phyloP scores from a whole-genome alignment of 2,329 filamentous ascomycete genomes.

The Lasiodiplodia theobromae region DNA sequence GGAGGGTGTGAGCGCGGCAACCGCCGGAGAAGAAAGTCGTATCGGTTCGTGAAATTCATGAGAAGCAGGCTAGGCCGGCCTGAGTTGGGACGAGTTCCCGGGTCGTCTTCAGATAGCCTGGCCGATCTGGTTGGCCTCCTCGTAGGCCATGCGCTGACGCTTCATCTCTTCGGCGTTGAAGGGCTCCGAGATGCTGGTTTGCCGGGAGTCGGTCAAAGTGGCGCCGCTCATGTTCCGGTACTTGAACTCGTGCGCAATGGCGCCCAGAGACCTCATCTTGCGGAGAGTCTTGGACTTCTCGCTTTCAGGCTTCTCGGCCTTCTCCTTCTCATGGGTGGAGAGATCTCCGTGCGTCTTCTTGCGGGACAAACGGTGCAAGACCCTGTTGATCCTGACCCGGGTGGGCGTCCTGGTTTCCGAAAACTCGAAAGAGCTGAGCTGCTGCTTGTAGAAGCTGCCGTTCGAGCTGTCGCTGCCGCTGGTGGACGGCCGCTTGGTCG shows the following conservation, averaged over 20 bases:
- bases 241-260: conserved; percentile 36
- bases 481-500: conserved; percentile 40
- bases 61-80: conserved; percentile 13
- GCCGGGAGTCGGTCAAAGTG: conserved; percentile 20
- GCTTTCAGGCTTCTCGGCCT: conserved; percentile 32
- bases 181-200: conserved; percentile 40
- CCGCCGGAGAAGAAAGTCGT: conserved; percentile 22
- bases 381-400: conserved; percentile 49
- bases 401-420: conserved; percentile 51
- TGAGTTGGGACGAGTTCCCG: neutral
- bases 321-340: conserved; percentile 10
- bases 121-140: conserved; percentile 35
- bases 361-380: conserved; percentile 13
- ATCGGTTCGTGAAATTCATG: conserved; percentile 28
- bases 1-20: conserved; percentile 17
- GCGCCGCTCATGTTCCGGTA: conserved; percentile 28
- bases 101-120: conserved; percentile 23
- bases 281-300: conserved; percentile 43
- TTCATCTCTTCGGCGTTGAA: conserved; percentile 48
- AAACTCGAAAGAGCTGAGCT: conserved; percentile 26
- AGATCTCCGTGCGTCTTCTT: conserved; percentile 23
- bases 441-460: conserved; percentile 33
- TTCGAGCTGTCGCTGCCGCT: conserved; percentile 34
- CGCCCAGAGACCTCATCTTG: conserved; percentile 43
- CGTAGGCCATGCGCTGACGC: conserved; percentile 45